Evolutionary conservation across 108 stramenopile species (phyloP).

Genomic region (Chaetoceros tenuissimus): DNA sequence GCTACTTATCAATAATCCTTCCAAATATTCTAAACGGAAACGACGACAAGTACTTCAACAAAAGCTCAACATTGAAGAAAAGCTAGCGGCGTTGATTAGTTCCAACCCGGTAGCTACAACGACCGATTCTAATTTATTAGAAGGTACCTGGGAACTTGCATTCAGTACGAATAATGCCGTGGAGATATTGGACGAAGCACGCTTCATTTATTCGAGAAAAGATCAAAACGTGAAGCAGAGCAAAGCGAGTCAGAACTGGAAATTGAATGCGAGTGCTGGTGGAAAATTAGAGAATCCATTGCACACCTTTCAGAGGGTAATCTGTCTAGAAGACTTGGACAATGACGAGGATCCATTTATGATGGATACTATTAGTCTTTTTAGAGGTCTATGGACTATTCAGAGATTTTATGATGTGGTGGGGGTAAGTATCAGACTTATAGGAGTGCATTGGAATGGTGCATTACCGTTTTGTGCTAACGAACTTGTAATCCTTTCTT

Average conservation of each 20-base stretch:
- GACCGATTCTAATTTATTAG: conserved; percentile 57
- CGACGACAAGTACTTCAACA: conserved; percentile 7
- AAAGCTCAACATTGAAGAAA: conserved; percentile 38
- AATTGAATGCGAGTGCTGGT: not conserved
- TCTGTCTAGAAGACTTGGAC: conserved; percentile 1
- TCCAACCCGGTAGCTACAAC: conserved; percentile 54
- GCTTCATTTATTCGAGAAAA: conserved; percentile 35
- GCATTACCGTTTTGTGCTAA: not conserved
- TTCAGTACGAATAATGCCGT: conserved; percentile 42
- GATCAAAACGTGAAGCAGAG: conserved; percentile 6
- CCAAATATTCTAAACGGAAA: conserved; percentile 5
- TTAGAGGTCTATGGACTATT: not conserved
- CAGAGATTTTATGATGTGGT: not conserved
- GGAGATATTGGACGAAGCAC: conserved; percentile 29
- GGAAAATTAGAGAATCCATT: conserved; percentile 3
- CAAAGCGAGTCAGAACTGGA: not conserved
- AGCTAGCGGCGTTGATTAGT: conserved; percentile 47
- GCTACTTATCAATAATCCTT: conserved; percentile 17
- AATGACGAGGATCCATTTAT: conserved; percentile 5
- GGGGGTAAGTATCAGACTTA: not conserved
- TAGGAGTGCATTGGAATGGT: no score
- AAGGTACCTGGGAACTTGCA: conserved; percentile 52
- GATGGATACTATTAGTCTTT: not conserved
- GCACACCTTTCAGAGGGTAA: not conserved
- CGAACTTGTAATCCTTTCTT: not conserved